A percentile compares a stretch with the other conserved stretches of the same genome.
These are phyloP conservation scores for Baorangia bicolor DNA, from an alignment of 768 basidiomycete genomes.

Conservation along the genomic window DNA sequence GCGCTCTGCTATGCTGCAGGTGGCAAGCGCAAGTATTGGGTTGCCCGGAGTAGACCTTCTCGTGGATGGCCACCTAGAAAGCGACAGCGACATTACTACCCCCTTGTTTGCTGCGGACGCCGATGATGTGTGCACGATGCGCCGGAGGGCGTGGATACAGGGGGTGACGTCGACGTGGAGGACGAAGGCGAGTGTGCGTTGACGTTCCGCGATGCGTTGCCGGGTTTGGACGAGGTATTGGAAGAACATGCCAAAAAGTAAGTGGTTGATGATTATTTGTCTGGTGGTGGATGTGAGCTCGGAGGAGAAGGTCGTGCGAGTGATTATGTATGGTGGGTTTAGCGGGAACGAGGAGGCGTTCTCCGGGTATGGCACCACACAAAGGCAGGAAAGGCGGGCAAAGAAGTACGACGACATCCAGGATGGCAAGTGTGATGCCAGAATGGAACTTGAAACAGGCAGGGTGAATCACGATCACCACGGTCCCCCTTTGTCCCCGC, in stretches of 20 bases:
- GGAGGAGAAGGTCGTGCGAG: slow-evolving; percentile 34
- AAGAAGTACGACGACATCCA: slow-evolving; percentile 11
- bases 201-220: slow-evolving; percentile 27
- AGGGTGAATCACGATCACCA: neutral
- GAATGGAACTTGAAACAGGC: slow-evolving; percentile 3
- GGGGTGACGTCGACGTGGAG: slow-evolving; percentile 32
- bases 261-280: slow-evolving; percentile 88
- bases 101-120: slow-evolving; percentile 69
- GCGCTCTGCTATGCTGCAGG: slow-evolving; percentile 90
- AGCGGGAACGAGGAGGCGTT: neutral
- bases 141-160: slow-evolving; percentile 38
- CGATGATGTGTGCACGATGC: slow-evolving; percentile 62
- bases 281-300: slow-evolving; percentile 87
- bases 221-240: slow-evolving; percentile 66
- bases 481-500: neutral
- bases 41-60: slow-evolving; percentile 61
- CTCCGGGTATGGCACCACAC: slow-evolving; percentile 30
- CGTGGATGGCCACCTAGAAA: slow-evolving; percentile 23
- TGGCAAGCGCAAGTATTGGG: slow-evolving; percentile 94
- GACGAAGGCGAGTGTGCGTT: slow-evolving; percentile 37
- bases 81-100: slow-evolving; percentile 60
- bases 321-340: slow-evolving; percentile 16
- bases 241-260: slow-evolving; percentile 76
- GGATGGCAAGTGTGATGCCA: slow-evolving; percentile 19
- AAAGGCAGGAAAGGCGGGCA: slow-evolving; percentile 4